These are phyloP conservation scores for Aspergillus fumigatiaffinis DNA, from an alignment of 2,329 filamentous ascomycete species.

Conservation along the genomic window DNA sequence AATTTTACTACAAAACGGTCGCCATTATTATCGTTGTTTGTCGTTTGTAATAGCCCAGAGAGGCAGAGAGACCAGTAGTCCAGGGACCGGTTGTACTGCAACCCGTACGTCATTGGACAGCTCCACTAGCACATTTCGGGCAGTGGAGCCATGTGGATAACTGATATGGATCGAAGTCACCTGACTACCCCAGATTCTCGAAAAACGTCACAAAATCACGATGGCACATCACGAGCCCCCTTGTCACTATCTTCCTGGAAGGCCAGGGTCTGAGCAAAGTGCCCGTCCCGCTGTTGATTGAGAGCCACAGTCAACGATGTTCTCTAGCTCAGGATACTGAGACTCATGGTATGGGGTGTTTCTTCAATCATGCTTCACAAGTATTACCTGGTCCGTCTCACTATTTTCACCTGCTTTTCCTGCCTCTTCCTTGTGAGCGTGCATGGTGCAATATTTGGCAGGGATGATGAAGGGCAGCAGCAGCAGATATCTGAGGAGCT, in stretches of 20 bases:
- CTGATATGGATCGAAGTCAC: neutral
- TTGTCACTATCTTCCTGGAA: neutral
- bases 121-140: neutral
- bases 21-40: no score
- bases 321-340: neutral
- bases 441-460: neutral
- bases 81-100: no score
- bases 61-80: no score
- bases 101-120: neutral
- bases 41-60: no score
- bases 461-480: conserved; percentile 6
- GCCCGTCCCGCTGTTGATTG: neutral
- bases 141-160: neutral
- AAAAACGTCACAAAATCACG: neutral
- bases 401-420: neutral
- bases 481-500: conserved; percentile 55
- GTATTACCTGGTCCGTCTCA: neutral
- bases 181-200: conserved; percentile 3
- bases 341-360: neutral
- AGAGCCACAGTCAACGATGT: neutral
- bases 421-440: neutral
- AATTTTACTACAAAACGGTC: no score
- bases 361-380: neutral
- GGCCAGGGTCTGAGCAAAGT: neutral
- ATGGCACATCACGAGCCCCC: neutral